These are phyloP conservation scores for Amphichorda felina DNA, from an alignment of 2,329 filamentous ascomycete species.

Conservation along the genomic window DNA sequence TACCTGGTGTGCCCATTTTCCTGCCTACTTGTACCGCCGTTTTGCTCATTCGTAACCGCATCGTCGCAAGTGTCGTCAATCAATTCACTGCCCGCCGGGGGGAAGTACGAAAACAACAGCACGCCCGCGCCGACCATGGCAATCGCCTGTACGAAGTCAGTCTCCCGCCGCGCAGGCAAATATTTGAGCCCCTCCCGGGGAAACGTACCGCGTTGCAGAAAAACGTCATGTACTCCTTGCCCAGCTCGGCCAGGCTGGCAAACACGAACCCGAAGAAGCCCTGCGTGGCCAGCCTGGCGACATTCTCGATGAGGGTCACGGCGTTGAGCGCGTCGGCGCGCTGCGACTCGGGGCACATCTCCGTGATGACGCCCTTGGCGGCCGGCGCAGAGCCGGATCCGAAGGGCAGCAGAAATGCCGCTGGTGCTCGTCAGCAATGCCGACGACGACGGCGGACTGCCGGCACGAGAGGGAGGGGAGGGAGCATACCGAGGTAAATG, in stretches of 20 bases:
- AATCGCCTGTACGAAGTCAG: conserved; percentile 26
- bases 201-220: conserved; percentile 49
- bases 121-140: conserved; percentile 31
- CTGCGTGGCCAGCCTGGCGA: conserved; percentile 50
- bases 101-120: conserved; percentile 28
- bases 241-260: conserved; percentile 46
- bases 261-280: conserved; percentile 58
- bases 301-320: conserved; percentile 59
- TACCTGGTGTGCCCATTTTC: no score
- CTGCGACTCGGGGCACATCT: conserved; percentile 52
- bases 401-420: conserved; percentile 53
- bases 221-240: conserved; percentile 51
- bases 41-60: no score
- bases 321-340: conserved; percentile 56
- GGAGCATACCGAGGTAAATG: conserved; percentile 44
- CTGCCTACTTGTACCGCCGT: no score
- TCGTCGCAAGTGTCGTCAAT: conserved; percentile 13
- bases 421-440: conserved; percentile 13
- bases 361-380: conserved; percentile 61
- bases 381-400: conserved; percentile 58
- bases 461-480: no score
- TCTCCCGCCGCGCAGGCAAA: background rate
- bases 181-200: background rate
- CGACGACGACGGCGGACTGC: no score
- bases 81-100: conserved; percentile 21